These are phyloP conservation scores for Ceratocystiopsis minuta DNA, from an alignment of 2,329 filamentous ascomycete genomes.

Conservation along the genomic window DNA sequence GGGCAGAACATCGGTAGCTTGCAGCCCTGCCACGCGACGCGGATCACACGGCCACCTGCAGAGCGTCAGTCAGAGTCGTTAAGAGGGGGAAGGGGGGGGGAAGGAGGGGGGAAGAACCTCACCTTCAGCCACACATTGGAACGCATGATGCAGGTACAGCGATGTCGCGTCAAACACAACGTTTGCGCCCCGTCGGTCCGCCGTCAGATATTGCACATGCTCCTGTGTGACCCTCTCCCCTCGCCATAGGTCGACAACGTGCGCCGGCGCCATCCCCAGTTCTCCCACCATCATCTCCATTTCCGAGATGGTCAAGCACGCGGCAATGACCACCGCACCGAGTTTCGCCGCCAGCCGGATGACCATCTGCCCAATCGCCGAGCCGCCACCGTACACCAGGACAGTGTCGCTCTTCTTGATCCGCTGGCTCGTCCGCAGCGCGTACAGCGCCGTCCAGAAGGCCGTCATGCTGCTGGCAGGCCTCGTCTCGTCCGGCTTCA, in stretches of 20 bases:
- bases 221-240: conserved; percentile 12
- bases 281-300: conserved; percentile 16
- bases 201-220: too few relatives aligned
- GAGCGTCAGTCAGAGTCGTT: background rate
- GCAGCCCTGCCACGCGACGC: background rate
- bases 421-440: conserved; percentile 15
- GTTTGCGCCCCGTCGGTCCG: too few relatives aligned
- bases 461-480: conserved; percentile 18
- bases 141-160: conserved; percentile 14
- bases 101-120: background rate
- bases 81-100: background rate
- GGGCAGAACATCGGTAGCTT: background rate
- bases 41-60: conserved; percentile 8
- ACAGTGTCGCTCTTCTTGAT: conserved; percentile 16
- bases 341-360: conserved; percentile 19
- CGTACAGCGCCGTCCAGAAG: conserved; percentile 24
- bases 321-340: conserved; percentile 20
- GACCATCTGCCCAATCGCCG: conserved; percentile 25
- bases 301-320: conserved; percentile 20
- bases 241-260: conserved; percentile 15
- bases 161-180: conserved; percentile 28
- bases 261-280: conserved; percentile 13
- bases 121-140: conserved; percentile 15
- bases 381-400: conserved; percentile 25
- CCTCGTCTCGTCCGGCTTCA: conserved; percentile 10